phyloP scores from a whole-genome alignment of 192 early-diverging fungal species.

The Neocallimastix lanati region DNA sequence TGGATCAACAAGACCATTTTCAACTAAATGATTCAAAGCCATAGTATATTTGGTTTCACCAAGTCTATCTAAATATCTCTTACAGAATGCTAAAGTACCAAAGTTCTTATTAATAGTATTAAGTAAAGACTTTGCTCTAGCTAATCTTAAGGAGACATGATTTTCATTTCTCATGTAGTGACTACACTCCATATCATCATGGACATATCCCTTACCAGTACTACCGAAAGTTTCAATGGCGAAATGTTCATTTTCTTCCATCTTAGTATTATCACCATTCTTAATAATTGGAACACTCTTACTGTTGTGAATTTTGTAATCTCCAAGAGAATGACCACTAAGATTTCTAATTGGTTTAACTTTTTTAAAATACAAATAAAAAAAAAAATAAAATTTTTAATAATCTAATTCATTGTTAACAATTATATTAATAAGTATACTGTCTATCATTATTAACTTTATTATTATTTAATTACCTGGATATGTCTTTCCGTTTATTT shows the following conservation, averaged over 20 bases:
- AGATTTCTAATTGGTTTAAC: constrained; percentile 91
- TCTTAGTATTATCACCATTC: constrained; percentile 68
- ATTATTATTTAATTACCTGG: constrained; percentile 23
- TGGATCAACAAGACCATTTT: constrained; percentile 56
- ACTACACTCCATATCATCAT: constrained; percentile 75
- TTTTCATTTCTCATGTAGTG: constrained; percentile 64
- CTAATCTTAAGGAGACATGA: constrained; percentile 47
- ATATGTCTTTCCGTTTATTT: constrained; percentile 78
- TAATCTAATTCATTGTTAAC: no score
- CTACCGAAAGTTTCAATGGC: constrained; percentile 97
- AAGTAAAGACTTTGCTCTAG: constrained; percentile 55
- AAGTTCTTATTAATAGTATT: constrained; percentile 64
- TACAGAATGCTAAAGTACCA: constrained; percentile 63
- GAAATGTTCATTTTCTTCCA: constrained; percentile 89
- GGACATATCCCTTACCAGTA: constrained; percentile 77
- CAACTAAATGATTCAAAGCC: constrained; percentile 69
- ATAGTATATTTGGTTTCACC: constrained; percentile 79
- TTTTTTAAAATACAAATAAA: not conserved
- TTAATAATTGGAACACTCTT: constrained; percentile 92
- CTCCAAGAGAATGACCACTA: constrained; percentile 85
- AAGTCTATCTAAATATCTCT: constrained; percentile 81
- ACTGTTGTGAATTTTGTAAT: constrained; percentile 80
- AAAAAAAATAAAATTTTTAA: not conserved
- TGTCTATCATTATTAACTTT: no score
- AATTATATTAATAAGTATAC: not conserved